Evolutionary conservation across 129 eudicot species (phyloP).

Genomic region (Cynara cardunculus): DNA sequence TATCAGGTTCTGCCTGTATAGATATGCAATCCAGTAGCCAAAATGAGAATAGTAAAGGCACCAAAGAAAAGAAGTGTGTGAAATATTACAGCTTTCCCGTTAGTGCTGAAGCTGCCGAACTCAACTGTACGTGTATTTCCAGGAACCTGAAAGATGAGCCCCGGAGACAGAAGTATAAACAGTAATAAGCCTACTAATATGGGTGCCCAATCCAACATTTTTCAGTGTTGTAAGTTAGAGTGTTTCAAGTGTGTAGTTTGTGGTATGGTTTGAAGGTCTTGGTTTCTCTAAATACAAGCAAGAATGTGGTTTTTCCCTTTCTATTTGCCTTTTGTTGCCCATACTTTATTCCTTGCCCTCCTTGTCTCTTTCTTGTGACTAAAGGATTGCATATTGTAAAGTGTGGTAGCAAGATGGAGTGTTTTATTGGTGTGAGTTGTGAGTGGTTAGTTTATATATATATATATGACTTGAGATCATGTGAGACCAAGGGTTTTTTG

Average conservation of each 20-base stretch:
- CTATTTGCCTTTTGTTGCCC: constrained; percentile 3
- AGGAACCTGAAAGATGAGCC: constrained; percentile 54
- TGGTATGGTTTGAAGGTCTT: neutral
- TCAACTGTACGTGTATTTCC: constrained; percentile 46
- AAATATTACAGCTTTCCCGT: constrained; percentile 41
- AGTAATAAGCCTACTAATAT: constrained; percentile 37
- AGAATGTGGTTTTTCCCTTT: neutral
- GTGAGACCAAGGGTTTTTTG: too few relatives aligned
- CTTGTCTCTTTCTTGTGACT: constrained; percentile 18
- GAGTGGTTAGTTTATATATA: neutral
- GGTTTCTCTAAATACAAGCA: constrained; percentile 10
- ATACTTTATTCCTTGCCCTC: constrained; percentile 32
- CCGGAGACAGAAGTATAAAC: constrained; percentile 46
- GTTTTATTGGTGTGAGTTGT: too few relatives aligned
- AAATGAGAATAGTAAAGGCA: constrained; percentile 52
- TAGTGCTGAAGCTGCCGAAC: constrained; percentile 48
- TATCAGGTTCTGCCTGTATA: constrained; percentile 29
- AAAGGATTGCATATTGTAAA: constrained; percentile 23
- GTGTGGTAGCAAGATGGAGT: neutral
- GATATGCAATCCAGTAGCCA: constrained; percentile 53
- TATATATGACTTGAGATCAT: too few relatives aligned
- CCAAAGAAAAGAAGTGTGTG: constrained; percentile 61
- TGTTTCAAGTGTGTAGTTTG: constrained; percentile 1
- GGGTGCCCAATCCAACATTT: constrained; percentile 55
- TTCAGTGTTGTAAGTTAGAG: constrained; percentile 9